A percentile compares a stretch with the other conserved stretches of the same genome.
phyloP scores from a whole-genome alignment of 495 filamentous ascomycete genomes.

The Filosporella fistucella region DNA sequence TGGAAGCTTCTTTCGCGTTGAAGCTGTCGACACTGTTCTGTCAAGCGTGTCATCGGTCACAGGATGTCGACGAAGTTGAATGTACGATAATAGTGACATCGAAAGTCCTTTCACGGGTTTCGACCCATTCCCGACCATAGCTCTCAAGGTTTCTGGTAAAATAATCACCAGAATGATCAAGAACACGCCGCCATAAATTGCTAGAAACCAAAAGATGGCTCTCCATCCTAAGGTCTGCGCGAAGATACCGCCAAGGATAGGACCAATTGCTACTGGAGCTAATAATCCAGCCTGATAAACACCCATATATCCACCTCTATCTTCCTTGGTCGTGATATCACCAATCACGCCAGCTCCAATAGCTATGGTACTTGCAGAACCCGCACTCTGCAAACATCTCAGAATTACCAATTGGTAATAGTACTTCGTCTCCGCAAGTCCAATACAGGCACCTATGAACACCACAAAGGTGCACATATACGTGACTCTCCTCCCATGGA shows the following conservation, averaged over 20 bases:
- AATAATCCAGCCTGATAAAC: conserved; percentile 46
- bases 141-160: conserved; percentile 51
- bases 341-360: conserved; percentile 53
- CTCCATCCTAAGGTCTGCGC: conserved; percentile 49
- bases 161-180: conserved; percentile 35
- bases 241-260: conserved; percentile 48
- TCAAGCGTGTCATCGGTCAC: not conserved
- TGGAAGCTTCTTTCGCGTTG: conserved; percentile 17
- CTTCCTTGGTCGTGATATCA: conserved; percentile 46
- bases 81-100: conserved; percentile 17
- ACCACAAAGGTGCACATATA: conserved; percentile 56
- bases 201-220: conserved; percentile 53
- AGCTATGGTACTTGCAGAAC: conserved; percentile 49
- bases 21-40: conserved; percentile 5
- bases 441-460: conserved; percentile 58
- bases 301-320: conserved; percentile 52
- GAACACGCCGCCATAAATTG: conserved; percentile 41
- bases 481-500: conserved; percentile 50
- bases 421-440: conserved; percentile 52
- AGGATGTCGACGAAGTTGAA: conserved; percentile 10
- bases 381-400: conserved; percentile 57
- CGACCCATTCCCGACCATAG: conserved; percentile 47
- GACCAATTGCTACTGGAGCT: conserved; percentile 44
- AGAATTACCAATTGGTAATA: conserved; percentile 59
- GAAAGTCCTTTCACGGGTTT: conserved; percentile 20